Conservation (phyloP, 2,329 filamentous ascomycete genomes). For the Gnomoniopsis smithogilvyi region DNA sequence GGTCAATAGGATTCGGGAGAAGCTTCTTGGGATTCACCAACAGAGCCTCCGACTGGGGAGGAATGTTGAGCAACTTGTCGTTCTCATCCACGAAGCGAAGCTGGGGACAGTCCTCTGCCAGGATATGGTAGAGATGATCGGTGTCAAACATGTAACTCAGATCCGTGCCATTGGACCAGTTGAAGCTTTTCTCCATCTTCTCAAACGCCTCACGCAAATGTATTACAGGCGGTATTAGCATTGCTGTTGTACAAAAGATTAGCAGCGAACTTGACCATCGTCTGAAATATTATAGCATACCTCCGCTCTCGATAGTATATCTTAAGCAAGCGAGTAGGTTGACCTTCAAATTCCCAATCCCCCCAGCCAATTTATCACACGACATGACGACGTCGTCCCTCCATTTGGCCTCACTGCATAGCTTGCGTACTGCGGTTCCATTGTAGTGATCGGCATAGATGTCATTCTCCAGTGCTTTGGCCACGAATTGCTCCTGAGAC, state of each 20-base stretch:
- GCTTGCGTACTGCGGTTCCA: constrained; percentile 4
- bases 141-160: constrained; percentile 16
- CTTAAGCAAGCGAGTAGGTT: constrained; percentile 11
- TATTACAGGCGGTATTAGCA: constrained; percentile 8
- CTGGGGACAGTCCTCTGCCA: constrained; percentile 15
- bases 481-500: constrained; percentile 12
- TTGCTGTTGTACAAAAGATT: background rate
- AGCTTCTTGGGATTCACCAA: constrained; percentile 3
- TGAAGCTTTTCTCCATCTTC: constrained; percentile 14
- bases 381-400: constrained; percentile 11
- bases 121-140: constrained; percentile 12
- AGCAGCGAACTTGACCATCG: background rate
- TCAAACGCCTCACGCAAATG: constrained; percentile 10
- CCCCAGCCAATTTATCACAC: constrained; percentile 13
- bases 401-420: constrained; percentile 13
- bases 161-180: constrained; percentile 9
- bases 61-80: constrained; percentile 2
- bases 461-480: constrained; percentile 4
- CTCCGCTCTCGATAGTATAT: constrained; percentile 13
- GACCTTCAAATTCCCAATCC: constrained; percentile 17
- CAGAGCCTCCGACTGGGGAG: constrained; percentile 4
- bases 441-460: constrained; percentile 11
- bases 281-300: background rate
- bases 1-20: background rate
- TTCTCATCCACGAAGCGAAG: constrained; percentile 12